phyloP scores from a whole-genome alignment of 805 yeast species.

The Alloascoidea africana region DNA sequence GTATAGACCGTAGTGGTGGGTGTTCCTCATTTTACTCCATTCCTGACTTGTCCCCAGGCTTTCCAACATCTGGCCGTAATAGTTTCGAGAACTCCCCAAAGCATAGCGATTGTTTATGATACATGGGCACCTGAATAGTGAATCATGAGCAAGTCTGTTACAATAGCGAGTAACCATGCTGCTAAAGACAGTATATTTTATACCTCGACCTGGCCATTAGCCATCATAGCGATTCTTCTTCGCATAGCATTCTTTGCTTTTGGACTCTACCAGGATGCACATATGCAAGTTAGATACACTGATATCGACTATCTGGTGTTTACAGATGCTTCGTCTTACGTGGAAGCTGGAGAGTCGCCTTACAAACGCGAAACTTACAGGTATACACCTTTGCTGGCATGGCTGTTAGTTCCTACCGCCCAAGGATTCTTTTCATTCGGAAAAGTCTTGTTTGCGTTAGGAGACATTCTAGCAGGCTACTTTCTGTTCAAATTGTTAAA shows the following conservation, averaged over 20 bases:
- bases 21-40: no score
- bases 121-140: no score
- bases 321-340: constrained; percentile 77
- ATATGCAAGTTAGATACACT: constrained; percentile 72
- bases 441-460: constrained; percentile 55
- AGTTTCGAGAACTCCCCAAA: no score
- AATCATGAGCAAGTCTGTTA: no score
- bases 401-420: constrained; percentile 64
- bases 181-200: not conserved
- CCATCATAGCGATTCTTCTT: constrained; percentile 15
- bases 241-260: constrained; percentile 54
- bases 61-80: no score
- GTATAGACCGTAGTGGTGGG: no score
- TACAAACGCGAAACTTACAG: constrained; percentile 79
- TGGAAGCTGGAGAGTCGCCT: constrained; percentile 51
- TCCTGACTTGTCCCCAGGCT: no score
- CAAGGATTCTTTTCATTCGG: constrained; percentile 45
- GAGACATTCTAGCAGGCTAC: constrained; percentile 73
- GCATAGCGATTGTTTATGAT: no score
- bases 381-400: constrained; percentile 82
- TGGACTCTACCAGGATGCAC: constrained; percentile 78
- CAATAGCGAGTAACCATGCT: no score
- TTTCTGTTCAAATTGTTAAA: constrained; percentile 31
- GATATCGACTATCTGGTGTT: constrained; percentile 92
- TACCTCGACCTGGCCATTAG: constrained; percentile 5